A percentile compares a stretch with the other conserved stretches of the same genome.
Conservation (phyloP, 1,284 basidiomycete species). For the Tilletia walkeri region DNA sequence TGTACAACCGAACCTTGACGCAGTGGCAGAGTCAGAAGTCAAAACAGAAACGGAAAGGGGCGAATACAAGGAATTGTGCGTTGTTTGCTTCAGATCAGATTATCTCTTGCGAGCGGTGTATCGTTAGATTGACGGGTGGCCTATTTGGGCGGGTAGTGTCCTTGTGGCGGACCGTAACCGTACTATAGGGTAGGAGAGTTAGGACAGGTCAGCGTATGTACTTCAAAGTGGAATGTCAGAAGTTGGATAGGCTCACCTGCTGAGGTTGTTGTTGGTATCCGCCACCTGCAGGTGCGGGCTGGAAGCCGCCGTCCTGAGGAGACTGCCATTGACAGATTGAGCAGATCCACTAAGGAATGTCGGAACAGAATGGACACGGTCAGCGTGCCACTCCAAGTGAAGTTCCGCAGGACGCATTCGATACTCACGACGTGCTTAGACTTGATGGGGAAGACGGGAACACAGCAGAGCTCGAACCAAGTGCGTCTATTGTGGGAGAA, state of each 20-base stretch:
- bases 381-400: neutral
- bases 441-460: constrained; percentile 47
- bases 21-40: too few relatives aligned
- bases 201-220: neutral
- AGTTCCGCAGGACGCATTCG: neutral
- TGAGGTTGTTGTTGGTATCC: constrained; percentile 27
- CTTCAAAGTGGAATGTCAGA: neutral
- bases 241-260: constrained; percentile 12
- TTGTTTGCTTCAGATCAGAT: too few relatives aligned
- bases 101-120: neutral
- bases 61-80: too few relatives aligned
- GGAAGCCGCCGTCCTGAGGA: constrained; percentile 40
- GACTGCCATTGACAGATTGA: constrained; percentile 53
- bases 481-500: constrained; percentile 21
- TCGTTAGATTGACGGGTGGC: constrained; percentile 28
- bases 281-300: constrained; percentile 39
- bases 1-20: neutral
- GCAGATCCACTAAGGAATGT: constrained; percentile 33
- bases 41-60: too few relatives aligned
- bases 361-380: neutral
- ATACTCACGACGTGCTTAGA: constrained; percentile 32
- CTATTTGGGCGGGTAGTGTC: constrained; percentile 19
- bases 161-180: constrained; percentile 37
- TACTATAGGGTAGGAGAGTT: constrained; percentile 23
- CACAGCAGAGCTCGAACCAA: constrained; percentile 54